phyloP scores from a whole-genome alignment of 345 rosid species.

The Gossypium rotundifolium region DNA sequence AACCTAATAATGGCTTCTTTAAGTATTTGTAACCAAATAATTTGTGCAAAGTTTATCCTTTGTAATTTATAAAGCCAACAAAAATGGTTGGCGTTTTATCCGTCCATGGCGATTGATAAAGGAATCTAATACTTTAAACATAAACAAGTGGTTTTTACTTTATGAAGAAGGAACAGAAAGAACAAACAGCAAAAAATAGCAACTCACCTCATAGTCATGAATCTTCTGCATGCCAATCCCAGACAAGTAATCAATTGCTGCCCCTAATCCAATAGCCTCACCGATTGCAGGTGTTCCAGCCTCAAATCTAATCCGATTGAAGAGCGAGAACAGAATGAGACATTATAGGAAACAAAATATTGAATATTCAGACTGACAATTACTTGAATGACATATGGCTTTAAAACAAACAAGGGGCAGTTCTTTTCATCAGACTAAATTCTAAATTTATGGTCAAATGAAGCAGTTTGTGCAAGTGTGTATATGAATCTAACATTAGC shows the following conservation, averaged over 20 bases:
- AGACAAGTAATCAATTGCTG: conserved; percentile 82
- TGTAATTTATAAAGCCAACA: neutral
- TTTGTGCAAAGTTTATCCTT: neutral
- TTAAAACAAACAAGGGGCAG: neutral
- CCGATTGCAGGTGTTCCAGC: conserved; percentile 99
- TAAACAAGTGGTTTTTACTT: neutral
- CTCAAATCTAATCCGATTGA: conserved; percentile 61
- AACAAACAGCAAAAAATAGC: neutral
- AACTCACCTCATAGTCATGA: conserved; percentile 76
- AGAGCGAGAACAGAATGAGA: neutral
- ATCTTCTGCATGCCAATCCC: conserved; percentile 76
- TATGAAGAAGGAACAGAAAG: neutral
- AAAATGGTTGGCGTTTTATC: neutral
- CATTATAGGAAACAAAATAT: neutral
- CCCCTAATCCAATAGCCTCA: conserved; percentile 91
- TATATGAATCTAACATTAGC: neutral
- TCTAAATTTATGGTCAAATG: neutral
- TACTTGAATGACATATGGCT: neutral
- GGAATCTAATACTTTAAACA: neutral
- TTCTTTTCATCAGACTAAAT: neutral
- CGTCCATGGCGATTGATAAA: neutral
- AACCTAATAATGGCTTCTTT: neutral
- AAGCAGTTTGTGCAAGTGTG: neutral
- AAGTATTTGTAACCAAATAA: neutral
- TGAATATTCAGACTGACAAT: neutral